A percentile compares a stretch with the other conserved stretches of the same genome.
Conservation (phyloP, 768 basidiomycete genomes). For the Favolaschia claudopus region DNA sequence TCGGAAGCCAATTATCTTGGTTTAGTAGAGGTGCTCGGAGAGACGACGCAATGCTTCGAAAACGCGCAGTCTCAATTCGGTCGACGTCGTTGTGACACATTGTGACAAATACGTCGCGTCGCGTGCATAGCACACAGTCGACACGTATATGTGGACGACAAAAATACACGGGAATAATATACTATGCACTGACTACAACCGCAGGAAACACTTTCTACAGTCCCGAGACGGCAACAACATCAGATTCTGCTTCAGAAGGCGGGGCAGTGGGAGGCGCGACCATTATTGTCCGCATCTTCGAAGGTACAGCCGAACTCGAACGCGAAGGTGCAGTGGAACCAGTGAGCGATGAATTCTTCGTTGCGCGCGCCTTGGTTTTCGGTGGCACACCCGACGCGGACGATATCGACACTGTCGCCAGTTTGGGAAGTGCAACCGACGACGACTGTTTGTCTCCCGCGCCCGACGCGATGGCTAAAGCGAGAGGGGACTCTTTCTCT, state of each 20-base stretch:
- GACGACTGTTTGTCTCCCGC: slow-evolving; percentile 38
- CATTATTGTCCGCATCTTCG: slow-evolving; percentile 74
- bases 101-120: not conserved
- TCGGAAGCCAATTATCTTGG: slow-evolving; percentile 24
- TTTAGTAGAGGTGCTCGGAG: slow-evolving; percentile 9
- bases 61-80: slow-evolving; percentile 1
- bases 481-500: slow-evolving; percentile 77
- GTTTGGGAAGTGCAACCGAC: slow-evolving; percentile 44
- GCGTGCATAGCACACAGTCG: no score
- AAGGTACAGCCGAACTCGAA: slow-evolving; percentile 62
- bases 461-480: slow-evolving; percentile 43
- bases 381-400: slow-evolving; percentile 51
- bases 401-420: slow-evolving; percentile 53
- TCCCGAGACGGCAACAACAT: slow-evolving; percentile 41
- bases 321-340: slow-evolving; percentile 65
- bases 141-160: slow-evolving; percentile 12
- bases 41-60: not conserved
- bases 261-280: slow-evolving; percentile 58
- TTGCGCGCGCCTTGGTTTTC: slow-evolving; percentile 52
- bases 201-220: slow-evolving; percentile 26
- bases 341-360: slow-evolving; percentile 49
- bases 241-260: slow-evolving; percentile 61
- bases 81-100: not conserved
- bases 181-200: not conserved
- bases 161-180: not conserved